phyloP scores from a whole-genome alignment of 345 rosid species.

The Boechera divaricarpa region DNA sequence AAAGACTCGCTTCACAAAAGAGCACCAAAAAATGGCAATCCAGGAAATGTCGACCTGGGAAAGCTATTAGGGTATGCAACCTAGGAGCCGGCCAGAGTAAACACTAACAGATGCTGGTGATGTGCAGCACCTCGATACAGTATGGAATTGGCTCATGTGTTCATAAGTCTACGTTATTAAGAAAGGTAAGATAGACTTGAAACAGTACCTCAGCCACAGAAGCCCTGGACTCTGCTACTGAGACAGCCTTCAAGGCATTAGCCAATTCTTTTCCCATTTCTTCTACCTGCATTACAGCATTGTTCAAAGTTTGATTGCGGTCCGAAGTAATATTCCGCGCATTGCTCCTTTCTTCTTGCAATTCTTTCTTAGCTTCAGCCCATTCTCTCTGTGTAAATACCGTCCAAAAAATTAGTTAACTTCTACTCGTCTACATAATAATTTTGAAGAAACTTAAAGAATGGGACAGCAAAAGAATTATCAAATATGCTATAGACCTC shows the following conservation, averaged over 20 bases:
- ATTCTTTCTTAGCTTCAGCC: conserved; percentile 90
- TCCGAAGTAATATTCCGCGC: conserved; percentile 65
- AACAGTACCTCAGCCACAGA: conserved; percentile 79
- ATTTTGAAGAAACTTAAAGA: conserved; percentile 13
- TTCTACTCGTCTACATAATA: conserved; percentile 13
- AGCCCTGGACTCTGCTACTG: conserved; percentile 88
- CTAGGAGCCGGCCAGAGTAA: conserved; percentile 9
- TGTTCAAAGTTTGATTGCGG: conserved; percentile 73
- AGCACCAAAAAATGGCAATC: conserved; percentile 26
- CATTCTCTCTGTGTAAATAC: conserved; percentile 76
- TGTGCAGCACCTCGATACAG: conserved; percentile 15
- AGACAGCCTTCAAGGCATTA: conserved; percentile 71
- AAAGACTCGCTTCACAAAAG: conserved; percentile 20
- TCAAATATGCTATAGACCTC: conserved; percentile 59
- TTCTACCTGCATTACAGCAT: conserved; percentile 82
- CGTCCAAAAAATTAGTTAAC: conserved; percentile 22
- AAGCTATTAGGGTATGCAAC: conserved; percentile 21
- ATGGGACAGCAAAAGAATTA: conserved; percentile 16
- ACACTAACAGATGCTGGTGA: background rate
- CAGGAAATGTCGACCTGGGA: background rate
- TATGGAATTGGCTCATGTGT: conserved; percentile 15
- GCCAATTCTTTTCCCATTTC: conserved; percentile 82
- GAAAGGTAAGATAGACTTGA: conserved; percentile 29
- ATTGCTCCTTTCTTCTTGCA: conserved; percentile 80
- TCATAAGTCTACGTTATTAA: conserved; percentile 23